Evolutionary conservation across 345 rosid species (phyloP).

Genomic region (Salix suchowensis): DNA sequence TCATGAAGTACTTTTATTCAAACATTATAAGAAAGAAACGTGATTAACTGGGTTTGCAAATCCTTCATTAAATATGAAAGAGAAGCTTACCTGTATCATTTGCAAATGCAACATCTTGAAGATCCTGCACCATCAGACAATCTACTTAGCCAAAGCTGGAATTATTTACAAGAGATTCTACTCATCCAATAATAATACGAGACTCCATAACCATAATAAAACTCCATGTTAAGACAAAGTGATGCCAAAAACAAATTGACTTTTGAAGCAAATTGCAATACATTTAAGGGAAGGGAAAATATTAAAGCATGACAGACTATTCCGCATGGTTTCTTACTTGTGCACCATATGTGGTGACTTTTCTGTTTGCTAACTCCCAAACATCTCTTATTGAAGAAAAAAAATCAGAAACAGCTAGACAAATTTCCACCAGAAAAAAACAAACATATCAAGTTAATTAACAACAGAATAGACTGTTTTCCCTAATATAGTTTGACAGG

Average conservation of each 20-base stretch:
- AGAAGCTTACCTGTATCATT: slow-evolving; percentile 77
- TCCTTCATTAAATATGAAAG: background rate
- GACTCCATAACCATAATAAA: background rate
- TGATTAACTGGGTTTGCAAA: background rate
- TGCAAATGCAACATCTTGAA: slow-evolving; percentile 39
- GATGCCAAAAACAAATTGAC: background rate
- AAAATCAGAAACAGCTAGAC: background rate
- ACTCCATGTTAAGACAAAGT: background rate
- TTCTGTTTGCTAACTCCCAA: too few species aligned
- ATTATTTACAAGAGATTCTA: background rate
- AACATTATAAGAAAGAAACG: background rate
- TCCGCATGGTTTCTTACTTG: background rate
- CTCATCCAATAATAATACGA: background rate
- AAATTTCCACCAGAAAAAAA: background rate
- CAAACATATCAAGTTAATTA: background rate
- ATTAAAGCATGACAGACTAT: background rate
- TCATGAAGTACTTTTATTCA: background rate
- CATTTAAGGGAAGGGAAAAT: background rate
- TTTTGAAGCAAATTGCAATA: background rate
- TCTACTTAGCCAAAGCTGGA: slow-evolving; percentile 9
- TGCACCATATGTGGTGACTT: background rate
- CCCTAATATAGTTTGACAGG: background rate
- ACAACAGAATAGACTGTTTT: background rate
- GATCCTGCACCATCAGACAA: slow-evolving; percentile 53
- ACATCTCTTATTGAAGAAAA: background rate